Evolutionary conservation across 768 basidiomycete species (phyloP).

Genomic region (Guyanaporus albipodus): DNA sequence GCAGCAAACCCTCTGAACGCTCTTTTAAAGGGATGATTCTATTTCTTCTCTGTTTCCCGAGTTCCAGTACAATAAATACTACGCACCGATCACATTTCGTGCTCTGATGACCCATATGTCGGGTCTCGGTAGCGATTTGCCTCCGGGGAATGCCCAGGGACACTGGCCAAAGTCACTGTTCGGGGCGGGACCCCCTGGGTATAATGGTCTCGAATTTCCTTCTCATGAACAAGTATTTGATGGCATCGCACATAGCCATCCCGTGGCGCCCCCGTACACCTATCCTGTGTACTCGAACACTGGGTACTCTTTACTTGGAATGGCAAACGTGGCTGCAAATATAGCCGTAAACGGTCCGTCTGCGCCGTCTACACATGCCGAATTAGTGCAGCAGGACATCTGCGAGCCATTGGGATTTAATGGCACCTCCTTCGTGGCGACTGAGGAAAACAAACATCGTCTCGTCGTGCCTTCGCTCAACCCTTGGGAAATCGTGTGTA

Average conservation of each 20-base stretch:
- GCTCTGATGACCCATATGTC: conserved; percentile 41
- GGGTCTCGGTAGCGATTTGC: conserved; percentile 33
- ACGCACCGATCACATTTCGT: conserved; percentile 36
- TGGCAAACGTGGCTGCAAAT: conserved; percentile 35
- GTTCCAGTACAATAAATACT: conserved; percentile 18
- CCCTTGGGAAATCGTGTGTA: conserved; percentile 35
- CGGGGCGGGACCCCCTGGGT: conserved; percentile 27
- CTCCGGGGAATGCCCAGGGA: conserved; percentile 29
- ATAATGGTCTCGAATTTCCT: conserved; percentile 32
- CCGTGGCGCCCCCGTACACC: conserved; percentile 40
- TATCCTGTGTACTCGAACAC: conserved; percentile 44
- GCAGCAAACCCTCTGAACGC: not conserved
- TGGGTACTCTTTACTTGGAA: conserved; percentile 33
- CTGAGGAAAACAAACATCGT: conserved; percentile 32
- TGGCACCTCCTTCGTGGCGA: conserved; percentile 39
- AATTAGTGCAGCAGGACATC: conserved; percentile 46
- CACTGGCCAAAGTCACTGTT: conserved; percentile 39
- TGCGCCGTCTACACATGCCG: conserved; percentile 35
- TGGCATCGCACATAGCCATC: conserved; percentile 35
- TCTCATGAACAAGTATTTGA: conserved; percentile 32
- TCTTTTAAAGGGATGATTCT: conserved; percentile 43
- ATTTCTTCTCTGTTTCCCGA: conserved; percentile 32
- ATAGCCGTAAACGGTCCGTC: conserved; percentile 9
- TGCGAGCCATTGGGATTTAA: conserved; percentile 45
- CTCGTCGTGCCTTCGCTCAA: conserved; percentile 39